These are phyloP conservation scores for Fusarium burgessii DNA, from an alignment of 2,329 filamentous ascomycete species.

Conservation along the genomic window DNA sequence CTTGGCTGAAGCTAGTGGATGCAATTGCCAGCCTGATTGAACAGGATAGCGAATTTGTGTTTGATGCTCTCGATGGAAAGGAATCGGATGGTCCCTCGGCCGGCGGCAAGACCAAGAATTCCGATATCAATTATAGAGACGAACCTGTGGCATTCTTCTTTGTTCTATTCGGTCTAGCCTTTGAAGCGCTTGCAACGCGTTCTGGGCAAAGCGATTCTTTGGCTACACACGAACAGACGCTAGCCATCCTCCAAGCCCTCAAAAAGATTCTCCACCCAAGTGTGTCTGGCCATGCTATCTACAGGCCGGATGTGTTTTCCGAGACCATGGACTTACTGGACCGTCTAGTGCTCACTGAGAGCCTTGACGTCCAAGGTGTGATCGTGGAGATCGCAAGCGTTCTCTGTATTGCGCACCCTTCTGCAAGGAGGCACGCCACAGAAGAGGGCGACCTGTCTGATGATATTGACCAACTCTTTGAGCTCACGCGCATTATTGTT, in stretches of 20 bases:
- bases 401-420: slow-evolving; percentile 90
- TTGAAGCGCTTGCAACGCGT: slow-evolving; percentile 91
- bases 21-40: slow-evolving; percentile 97
- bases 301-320: slow-evolving; percentile 93
- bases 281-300: slow-evolving; percentile 96
- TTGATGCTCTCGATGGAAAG: slow-evolving; percentile 94
- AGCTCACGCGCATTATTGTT: slow-evolving; percentile 95
- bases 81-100: slow-evolving; percentile 62
- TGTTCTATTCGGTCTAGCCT: slow-evolving; percentile 94
- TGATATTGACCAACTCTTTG: slow-evolving; percentile 97
- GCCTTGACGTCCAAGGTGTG: slow-evolving; percentile 86
- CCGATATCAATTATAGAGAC: slow-evolving; percentile 96
- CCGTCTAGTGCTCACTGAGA: slow-evolving; percentile 90
- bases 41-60: slow-evolving; percentile 97
- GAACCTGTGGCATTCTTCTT: slow-evolving; percentile 99
- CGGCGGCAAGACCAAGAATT: slow-evolving; percentile 69
- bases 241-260: slow-evolving; percentile 89
- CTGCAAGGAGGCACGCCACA: slow-evolving; percentile 69
- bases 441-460: slow-evolving; percentile 88
- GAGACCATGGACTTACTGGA: slow-evolving; percentile 98
- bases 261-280: slow-evolving; percentile 96
- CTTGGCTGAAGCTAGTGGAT: slow-evolving; percentile 96
- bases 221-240: slow-evolving; percentile 79
- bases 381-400: slow-evolving; percentile 95
- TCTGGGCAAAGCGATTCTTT: slow-evolving; percentile 65